Base-by-base conservation (phyloP, 164 flowering plant species). In the Cinnamomum chago region DNA sequence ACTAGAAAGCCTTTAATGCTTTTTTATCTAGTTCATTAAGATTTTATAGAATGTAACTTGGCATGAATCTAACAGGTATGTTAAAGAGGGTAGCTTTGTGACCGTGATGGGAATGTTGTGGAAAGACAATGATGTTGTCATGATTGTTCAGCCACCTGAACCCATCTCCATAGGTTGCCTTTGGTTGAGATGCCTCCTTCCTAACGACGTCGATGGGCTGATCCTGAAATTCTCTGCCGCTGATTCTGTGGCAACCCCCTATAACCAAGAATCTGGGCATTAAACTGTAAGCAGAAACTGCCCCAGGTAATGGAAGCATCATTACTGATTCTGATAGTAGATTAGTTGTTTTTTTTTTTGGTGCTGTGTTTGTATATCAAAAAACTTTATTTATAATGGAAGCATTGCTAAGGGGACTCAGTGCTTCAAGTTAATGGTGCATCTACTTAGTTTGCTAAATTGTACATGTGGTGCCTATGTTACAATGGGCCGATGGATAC, bases 131-230 rank as follows among this genome's bases (percentile, higher is more conserved):
- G 85, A 81, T 64, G 76, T 70, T n/a, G 13, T 81, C 47, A 82
- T 65, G 85, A 90, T 90, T 68, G 81, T 86, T 80, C 83, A 86
- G 68, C 90, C 91, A 58, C 86, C 87, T 14, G 85, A 87, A 58
- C 73, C 84, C 50, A 51, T 84, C 60, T 87, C 87, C n/a, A 87
- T 88, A 2, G 93, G 91, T 47, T 88, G 88, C 70, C 72, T 82
- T 47, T 90, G 91, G 90, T 68, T 68, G 74, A 82, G 76, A 70
- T 72, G 87, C 62, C 84, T 88, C 70, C 84, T 90, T 58, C 90
- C 90, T 2, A 82, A 76, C 22, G 87, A 88, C 50, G 18, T 86
- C 58, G 87, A 88, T 79, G 90, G 87, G 23, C 75, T 90, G 72
- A 75, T 90, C 58, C 69, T 89, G 22, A 80, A 81, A 18, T 28